phyloP scores from a whole-genome alignment of 805 yeast genomes.

The Hanseniaspora pseudoguilliermondii region DNA sequence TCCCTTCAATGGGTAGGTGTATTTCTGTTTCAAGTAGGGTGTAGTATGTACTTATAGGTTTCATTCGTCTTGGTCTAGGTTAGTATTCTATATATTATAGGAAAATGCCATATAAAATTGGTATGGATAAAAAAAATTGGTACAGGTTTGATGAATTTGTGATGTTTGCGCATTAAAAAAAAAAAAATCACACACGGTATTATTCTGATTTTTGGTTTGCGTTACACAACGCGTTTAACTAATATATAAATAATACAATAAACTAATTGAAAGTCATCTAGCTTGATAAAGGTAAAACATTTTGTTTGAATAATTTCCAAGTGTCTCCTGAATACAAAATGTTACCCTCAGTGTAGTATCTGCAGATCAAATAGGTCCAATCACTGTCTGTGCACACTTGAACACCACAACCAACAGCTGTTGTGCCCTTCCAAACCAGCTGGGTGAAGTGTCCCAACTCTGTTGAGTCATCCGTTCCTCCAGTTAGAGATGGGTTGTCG shows the following conservation, averaged over 20 bases:
- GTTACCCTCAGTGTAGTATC: conserved; percentile 48
- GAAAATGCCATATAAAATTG: too few relatives aligned
- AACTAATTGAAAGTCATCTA: background rate
- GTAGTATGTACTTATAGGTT: background rate
- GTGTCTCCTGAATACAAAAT: conserved; percentile 20
- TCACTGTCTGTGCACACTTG: conserved; percentile 18
- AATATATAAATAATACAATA: background rate
- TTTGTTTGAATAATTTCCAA: conserved; percentile 30
- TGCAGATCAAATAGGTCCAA: conserved; percentile 56
- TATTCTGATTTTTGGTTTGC: background rate
- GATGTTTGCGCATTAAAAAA: too few relatives aligned
- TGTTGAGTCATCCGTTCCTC: conserved; percentile 32
- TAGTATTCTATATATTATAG: background rate
- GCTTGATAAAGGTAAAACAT: conserved; percentile 32
- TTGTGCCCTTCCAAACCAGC: conserved; percentile 52
- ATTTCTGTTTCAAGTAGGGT: background rate
- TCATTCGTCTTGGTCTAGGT: background rate
- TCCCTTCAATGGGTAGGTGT: background rate
- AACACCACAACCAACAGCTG: conserved; percentile 54
- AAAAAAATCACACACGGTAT: too few relatives aligned
- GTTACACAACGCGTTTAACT: background rate
- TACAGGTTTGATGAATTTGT: too few relatives aligned
- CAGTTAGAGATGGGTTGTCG: conserved; percentile 30
- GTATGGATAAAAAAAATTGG: background rate
- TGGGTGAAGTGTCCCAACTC: conserved; percentile 68